Conservation (phyloP, 148 eudicot genomes). For the Dysphania ambrosioides region DNA sequence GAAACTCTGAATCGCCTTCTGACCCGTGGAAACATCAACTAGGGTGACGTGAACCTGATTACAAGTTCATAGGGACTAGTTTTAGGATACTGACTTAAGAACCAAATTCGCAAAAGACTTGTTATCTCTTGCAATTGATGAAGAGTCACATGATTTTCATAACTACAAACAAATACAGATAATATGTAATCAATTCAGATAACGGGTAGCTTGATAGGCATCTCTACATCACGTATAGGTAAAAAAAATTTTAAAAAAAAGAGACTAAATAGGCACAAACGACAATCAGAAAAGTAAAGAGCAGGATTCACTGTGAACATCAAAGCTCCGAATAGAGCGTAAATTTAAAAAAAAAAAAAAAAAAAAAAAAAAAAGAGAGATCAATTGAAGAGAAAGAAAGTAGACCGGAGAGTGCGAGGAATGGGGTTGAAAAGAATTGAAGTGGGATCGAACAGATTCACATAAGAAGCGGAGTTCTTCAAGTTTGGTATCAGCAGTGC, state of each 20-base stretch:
- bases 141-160: too few relatives aligned
- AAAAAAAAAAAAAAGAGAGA: neutral
- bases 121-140: neutral
- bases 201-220: too few relatives aligned
- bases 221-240: too few relatives aligned
- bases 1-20: slow-evolving; percentile 38
- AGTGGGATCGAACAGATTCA: slow-evolving; percentile 52
- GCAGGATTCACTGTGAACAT: too few relatives aligned
- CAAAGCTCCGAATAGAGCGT: too few relatives aligned
- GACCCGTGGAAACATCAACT: slow-evolving; percentile 83
- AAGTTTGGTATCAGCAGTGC: slow-evolving; percentile 85
- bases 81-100: neutral
- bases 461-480: slow-evolving; percentile 71
- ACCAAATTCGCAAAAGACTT: neutral
- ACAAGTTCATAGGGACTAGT: neutral
- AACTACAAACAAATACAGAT: too few relatives aligned
- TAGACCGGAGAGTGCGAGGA: slow-evolving; percentile 45
- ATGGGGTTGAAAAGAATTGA: slow-evolving; percentile 44
- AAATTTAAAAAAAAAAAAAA: neutral
- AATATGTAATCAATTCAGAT: too few relatives aligned
- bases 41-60: slow-evolving; percentile 67
- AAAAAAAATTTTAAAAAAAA: too few relatives aligned
- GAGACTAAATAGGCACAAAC: too few relatives aligned
- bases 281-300: too few relatives aligned
- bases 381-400: neutral